Evolutionary conservation across 2,329 filamentous ascomycete genomes (phyloP).

Genomic region (Xylaria sp.): DNA sequence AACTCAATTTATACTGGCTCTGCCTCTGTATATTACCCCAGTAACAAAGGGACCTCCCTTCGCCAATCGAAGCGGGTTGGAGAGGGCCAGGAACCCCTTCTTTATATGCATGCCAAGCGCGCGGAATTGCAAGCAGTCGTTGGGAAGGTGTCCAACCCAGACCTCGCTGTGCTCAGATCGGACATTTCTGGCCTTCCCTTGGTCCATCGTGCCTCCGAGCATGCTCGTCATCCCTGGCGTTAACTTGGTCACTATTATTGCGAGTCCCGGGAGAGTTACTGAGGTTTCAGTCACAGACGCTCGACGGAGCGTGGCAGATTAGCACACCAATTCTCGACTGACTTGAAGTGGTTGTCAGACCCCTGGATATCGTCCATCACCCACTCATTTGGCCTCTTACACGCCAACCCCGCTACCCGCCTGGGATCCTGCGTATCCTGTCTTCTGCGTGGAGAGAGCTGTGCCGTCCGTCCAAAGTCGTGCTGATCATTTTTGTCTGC

Average conservation of each 20-base stretch:
- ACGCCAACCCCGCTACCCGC: slow-evolving; percentile 54
- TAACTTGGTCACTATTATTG: slow-evolving; percentile 49
- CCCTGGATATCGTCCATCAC: slow-evolving; percentile 50
- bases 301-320: slow-evolving; percentile 47
- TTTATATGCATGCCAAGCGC: slow-evolving; percentile 56
- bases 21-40: slow-evolving; percentile 56
- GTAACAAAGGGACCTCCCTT: slow-evolving; percentile 49
- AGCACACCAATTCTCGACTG: slow-evolving; percentile 48
- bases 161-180: slow-evolving; percentile 50
- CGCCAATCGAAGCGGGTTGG: slow-evolving; percentile 53
- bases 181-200: slow-evolving; percentile 53
- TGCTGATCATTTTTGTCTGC: slow-evolving; percentile 51
- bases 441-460: slow-evolving; percentile 49
- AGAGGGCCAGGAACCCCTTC: slow-evolving; percentile 49
- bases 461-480: slow-evolving; percentile 54
- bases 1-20: slow-evolving; percentile 58
- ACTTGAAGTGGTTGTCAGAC: slow-evolving; percentile 40
- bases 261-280: slow-evolving; percentile 41
- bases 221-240: slow-evolving; percentile 48
- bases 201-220: slow-evolving; percentile 54
- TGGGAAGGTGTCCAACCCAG: slow-evolving; percentile 46
- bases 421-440: slow-evolving; percentile 48
- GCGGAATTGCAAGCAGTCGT: slow-evolving; percentile 49
- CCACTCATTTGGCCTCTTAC: slow-evolving; percentile 47
- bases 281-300: slow-evolving; percentile 41